Conservation (phyloP, 2,329 filamentous ascomycete genomes). For the Microcyclospora pomicola region DNA sequence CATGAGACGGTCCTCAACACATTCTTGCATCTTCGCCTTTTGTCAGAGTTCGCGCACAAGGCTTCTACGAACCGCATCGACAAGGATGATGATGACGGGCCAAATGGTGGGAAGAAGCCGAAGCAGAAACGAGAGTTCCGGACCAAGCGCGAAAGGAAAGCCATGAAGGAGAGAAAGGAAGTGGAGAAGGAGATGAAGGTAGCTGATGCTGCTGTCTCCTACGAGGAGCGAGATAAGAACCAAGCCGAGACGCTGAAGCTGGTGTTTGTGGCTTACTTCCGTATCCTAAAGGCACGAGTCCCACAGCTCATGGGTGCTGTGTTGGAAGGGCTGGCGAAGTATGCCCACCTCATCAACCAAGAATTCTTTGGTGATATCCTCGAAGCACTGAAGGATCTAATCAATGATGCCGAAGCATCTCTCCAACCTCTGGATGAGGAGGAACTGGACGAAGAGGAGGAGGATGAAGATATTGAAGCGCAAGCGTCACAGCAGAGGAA, state of each 20-base stretch:
- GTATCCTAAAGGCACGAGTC: conserved; percentile 71
- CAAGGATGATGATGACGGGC: conserved; percentile 35
- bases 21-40: conserved; percentile 75
- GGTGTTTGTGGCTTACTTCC: conserved; percentile 90
- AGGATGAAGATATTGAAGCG: conserved; percentile 27
- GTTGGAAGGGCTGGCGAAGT: conserved; percentile 83
- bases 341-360: conserved; percentile 94
- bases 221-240: conserved; percentile 86
- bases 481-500: conserved; percentile 45
- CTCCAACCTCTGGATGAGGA: conserved; percentile 31
- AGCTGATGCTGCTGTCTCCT: conserved; percentile 77
- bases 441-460: conserved; percentile 30
- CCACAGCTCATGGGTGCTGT: conserved; percentile 92
- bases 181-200: conserved; percentile 88
- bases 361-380: conserved; percentile 96
- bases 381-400: conserved; percentile 86
- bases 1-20: conserved; percentile 80
- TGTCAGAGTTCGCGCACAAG: conserved; percentile 77
- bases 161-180: conserved; percentile 69
- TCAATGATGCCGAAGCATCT: conserved; percentile 51
- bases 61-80: conserved; percentile 69
- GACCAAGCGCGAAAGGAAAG: conserved; percentile 76
- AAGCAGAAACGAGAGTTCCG: conserved; percentile 69
- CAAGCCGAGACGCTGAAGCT: conserved; percentile 92
- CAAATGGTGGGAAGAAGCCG: conserved; percentile 35